Evolutionary conservation across 352 stramenopile genomes (phyloP), one percentile per base, ranked within the genome.

Genomic region (Phytophthora pseudosyringae): DNA sequence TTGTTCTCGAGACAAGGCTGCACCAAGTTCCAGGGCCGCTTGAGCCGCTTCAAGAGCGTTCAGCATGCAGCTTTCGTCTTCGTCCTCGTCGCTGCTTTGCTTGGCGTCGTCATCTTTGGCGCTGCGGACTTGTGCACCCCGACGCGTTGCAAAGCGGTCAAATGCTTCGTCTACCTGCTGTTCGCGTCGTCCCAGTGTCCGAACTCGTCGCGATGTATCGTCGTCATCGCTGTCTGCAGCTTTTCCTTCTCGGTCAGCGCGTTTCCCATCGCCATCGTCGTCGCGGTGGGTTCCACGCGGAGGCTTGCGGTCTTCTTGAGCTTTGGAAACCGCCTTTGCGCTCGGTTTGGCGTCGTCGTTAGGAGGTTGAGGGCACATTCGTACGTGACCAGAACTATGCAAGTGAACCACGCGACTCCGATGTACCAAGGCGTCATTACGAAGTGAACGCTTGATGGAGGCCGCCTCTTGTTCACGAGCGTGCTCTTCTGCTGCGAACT

Each of bases 351-450:
- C 26, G 4, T 7, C 12, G 15, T 56, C 38, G 16, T 47, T 38
- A 21, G 25, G 32, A 41, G 50, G 29, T 35, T 83, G 75, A 9
- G 75, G 71, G 54, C 82, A 91, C 49, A 93, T 71, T 9, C 85
- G 75, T 13, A 91, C 81, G 59, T 93, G 85, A 1, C 82, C 85
- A 33, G 75, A 85, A 35, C 81, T 79, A 36, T 93, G 85, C 2
- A 93, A 73, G 29, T 91, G 81, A 15, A 93, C 83, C 8, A 93
- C 82, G 11, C 83, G 82, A 58, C 75, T 86, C 1, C 64, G 73
- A 53, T 93, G 85, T 5, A 41, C 64, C 33, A 86, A 59, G 11
- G 82, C 65, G 36, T 89, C 79, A 36, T 80, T 88, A 35, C 71
- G 62, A 25, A 88, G 53, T 29, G 54, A 69, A 8, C 46, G 41